A percentile compares a stretch with the other conserved stretches of the same genome.
Evolutionary conservation across 352 stramenopile species (phyloP).

Genomic region (Globisporangium yorkense): DNA sequence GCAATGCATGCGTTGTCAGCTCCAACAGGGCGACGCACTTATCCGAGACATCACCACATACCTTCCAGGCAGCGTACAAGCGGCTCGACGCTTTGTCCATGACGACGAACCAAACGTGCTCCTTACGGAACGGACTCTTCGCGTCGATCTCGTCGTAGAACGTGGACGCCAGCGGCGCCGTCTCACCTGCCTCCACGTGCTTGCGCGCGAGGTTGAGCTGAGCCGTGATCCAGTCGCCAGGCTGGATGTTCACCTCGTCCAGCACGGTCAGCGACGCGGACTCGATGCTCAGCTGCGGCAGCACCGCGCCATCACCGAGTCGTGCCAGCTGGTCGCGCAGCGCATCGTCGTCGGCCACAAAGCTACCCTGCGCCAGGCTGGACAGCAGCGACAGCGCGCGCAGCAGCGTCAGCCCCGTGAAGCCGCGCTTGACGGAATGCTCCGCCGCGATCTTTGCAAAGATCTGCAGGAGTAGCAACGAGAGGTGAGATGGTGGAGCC

Average conservation of each 20-base stretch:
- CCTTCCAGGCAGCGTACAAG: constrained; percentile 68
- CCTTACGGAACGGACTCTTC: constrained; percentile 62
- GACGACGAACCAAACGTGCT: constrained; percentile 69
- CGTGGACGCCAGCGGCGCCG: constrained; percentile 48
- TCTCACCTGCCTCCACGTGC: constrained; percentile 33
- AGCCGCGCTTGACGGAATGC: constrained; percentile 64
- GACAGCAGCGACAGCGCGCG: constrained; percentile 60
- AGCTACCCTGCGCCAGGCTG: constrained; percentile 60
- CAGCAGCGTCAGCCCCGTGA: constrained; percentile 42
- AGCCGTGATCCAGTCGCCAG: constrained; percentile 76
- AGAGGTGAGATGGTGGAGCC: neutral
- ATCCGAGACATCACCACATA: constrained; percentile 2
- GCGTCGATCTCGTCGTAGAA: constrained; percentile 70
- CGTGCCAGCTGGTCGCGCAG: constrained; percentile 56
- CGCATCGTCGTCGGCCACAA: constrained; percentile 55
- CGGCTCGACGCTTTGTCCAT: constrained; percentile 51
- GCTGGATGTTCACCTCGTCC: constrained; percentile 64
- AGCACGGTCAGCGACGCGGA: constrained; percentile 44
- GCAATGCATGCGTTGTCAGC: neutral
- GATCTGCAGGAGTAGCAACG: constrained; percentile 19
- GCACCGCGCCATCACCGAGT: constrained; percentile 16
- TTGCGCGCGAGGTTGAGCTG: constrained; percentile 43
- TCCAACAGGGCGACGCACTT: no score
- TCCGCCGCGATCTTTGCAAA: constrained; percentile 57
- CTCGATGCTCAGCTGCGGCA: constrained; percentile 30